Base-by-base conservation (phyloP, 805 yeast species). In the Saccharomycopsis schoenii region DNA sequence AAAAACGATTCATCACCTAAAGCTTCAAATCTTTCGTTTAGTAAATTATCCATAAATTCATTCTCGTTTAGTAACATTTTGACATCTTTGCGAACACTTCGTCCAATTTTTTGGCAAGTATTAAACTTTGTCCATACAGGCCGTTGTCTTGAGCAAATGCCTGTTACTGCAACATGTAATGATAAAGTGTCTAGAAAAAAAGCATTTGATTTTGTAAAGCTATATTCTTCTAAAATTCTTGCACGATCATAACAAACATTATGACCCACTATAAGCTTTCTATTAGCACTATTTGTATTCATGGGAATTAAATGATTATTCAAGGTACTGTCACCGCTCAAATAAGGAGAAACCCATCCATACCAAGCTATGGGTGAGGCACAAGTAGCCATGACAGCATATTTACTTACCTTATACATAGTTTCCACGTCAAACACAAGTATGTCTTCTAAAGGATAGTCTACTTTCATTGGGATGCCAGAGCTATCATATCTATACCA, bases 181-280 rank as follows among this genome's bases (percentile, higher is more conserved):
- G 97, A 86, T 91, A 93, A 88, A 0, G 96, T 92, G 71, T 94
- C 99, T 61, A 96, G 66, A 68, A 76, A 94, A 72, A 90, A 91
- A 1, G 89, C 88, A 66, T 85, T 83, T 0, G 96, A 77, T 55
- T 77, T 81, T 39, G 76, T 71, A 41, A 92, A 69, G 67, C 80
- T 78, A 73, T 94, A 94, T 70, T 94, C 99, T 60, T 94, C 97
- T 37, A 75, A 66, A 0, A 93, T 83, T 41, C 96, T 78, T 0
- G 97, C 93, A 55, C 99, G 79, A 72, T 94, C 99, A 69, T 85
- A 94, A 6, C 94, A 85, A 1, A 94, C 86, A 68, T 93, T 91
- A 71, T 90, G 97, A 0, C 99, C 99, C 2, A 96, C 79, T 1
- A 94, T 77, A 6, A 94, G 74, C 34, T 47, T 47, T 65, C 83